Conservation (phyloP, 495 filamentous ascomycete genomes). For the Tuber microsphaerosporum region DNA sequence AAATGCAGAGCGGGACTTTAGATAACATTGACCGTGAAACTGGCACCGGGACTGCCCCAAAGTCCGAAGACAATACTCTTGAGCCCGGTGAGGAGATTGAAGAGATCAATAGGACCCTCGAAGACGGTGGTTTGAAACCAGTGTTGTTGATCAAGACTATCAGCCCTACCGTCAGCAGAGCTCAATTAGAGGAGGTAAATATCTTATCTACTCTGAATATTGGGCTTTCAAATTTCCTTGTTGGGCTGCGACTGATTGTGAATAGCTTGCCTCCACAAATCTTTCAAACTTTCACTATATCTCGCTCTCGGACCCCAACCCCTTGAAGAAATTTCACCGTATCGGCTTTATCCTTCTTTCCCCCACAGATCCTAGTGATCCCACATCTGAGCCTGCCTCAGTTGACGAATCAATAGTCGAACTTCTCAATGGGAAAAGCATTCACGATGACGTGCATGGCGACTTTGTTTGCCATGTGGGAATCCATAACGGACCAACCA, state of each 20-base stretch:
- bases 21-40: slow-evolving; percentile 86
- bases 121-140: slow-evolving; percentile 51
- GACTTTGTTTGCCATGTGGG: slow-evolving; percentile 97
- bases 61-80: slow-evolving; percentile 85
- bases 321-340: slow-evolving; percentile 89
- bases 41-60: slow-evolving; percentile 50
- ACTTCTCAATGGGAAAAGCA: slow-evolving; percentile 90
- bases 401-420: slow-evolving; percentile 76
- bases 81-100: slow-evolving; percentile 65
- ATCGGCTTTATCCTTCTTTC: slow-evolving; percentile 86
- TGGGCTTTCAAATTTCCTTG: background rate
- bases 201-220: slow-evolving; percentile 47
- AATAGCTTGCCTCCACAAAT: slow-evolving; percentile 51
- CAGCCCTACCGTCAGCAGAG: slow-evolving; percentile 89
- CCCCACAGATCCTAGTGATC: slow-evolving; percentile 47
- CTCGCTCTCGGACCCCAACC: slow-evolving; percentile 79
- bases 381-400: slow-evolving; percentile 56
- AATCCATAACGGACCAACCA: slow-evolving; percentile 77
- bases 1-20: slow-evolving; percentile 72
- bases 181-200: slow-evolving; percentile 69
- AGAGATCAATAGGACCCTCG: slow-evolving; percentile 47
- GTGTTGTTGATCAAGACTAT: slow-evolving; percentile 97
- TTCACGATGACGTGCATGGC: slow-evolving; percentile 82
- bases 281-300: slow-evolving; percentile 42
- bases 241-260: background rate